Evolutionary conservation across 2,329 filamentous ascomycete genomes (phyloP), one percentile per base, ranked within the genome.

Genomic region (Apiospora saccharicola): DNA sequence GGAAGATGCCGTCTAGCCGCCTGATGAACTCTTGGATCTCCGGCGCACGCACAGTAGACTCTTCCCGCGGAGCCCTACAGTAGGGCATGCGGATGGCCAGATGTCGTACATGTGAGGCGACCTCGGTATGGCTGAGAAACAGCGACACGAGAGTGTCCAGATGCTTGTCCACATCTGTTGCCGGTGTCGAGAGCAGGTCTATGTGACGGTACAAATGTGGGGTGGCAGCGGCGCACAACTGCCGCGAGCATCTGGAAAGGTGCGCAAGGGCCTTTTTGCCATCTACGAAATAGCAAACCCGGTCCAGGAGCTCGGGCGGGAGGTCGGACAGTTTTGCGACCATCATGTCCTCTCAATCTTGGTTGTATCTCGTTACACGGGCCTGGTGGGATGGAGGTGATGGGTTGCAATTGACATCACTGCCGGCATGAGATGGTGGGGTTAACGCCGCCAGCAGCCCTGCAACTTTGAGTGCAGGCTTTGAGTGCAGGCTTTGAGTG

Each of bases 271-370:
- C 19, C 30, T 57, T 47, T 30, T 70, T 71, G 44, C 24, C 14
- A 8, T 57, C 70, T n/a, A 73, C 53, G 16, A 70, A 71, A 19
- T 68, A 46, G 46, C 72, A 73, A 34, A 73, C 68, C 26, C 47
- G 67, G 30, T 24, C 70, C 51, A 73, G 70, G 1, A 73, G 67
- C 72, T 73, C 72, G 22, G 72, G 70, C 24, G 72, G 72, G 14
- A 73, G 72, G 16, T 64, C 37, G 2, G 67, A 57, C 13, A 70
- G 12, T 70, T 64, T 64, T 37, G 57, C 34, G 19, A 41, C 34
- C 30, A 24, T 24, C 57, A 14, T 64, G 34, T 24, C 34, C 22
- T n/a, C 22, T 37, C 26, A 22, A 7, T 1, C 3, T 13, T 37
- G 3, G 26, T 57, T 26, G 57, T n/a, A 4, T 14, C 19, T 19